These are phyloP conservation scores for Fusarium sp. DNA, from an alignment of 2,329 filamentous ascomycete species.

Conservation along the genomic window DNA sequence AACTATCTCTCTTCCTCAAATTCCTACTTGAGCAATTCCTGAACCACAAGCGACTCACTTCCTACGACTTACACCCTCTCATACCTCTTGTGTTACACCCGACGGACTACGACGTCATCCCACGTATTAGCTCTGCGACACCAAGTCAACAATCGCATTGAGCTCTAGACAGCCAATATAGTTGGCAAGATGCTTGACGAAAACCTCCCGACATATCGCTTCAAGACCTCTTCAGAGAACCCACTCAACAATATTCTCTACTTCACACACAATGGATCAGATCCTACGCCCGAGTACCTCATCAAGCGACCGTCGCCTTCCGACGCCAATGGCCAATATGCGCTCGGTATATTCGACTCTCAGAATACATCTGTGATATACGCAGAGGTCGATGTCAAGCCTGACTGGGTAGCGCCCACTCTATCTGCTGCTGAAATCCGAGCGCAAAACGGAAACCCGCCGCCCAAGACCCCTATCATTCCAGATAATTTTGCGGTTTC, in stretches of 20 bases:
- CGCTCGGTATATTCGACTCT: constrained; percentile 85
- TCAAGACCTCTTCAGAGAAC: constrained; percentile 64
- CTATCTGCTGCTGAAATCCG: constrained; percentile 85
- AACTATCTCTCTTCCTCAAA: constrained; percentile 1
- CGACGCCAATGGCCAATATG: constrained; percentile 84
- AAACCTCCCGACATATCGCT: constrained; percentile 82
- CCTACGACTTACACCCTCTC: background rate
- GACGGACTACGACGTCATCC: constrained; percentile 25
- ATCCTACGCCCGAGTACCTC: constrained; percentile 83
- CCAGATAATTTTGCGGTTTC: constrained; percentile 85
- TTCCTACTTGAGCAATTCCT: background rate
- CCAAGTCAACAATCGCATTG: constrained; percentile 12
- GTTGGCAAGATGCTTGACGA: constrained; percentile 81
- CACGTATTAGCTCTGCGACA: constrained; percentile 11
- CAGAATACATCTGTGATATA: constrained; percentile 84
- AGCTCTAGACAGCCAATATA: background rate
- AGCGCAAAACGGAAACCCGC: constrained; percentile 68
- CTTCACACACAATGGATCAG: constrained; percentile 79
- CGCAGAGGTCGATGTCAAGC: constrained; percentile 85
- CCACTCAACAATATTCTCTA: constrained; percentile 68
- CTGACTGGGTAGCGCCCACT: constrained; percentile 86
- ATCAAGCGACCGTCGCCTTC: constrained; percentile 78
- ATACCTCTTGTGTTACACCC: constrained; percentile 1
- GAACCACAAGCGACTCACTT: background rate
- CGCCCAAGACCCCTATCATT: constrained; percentile 75